Evolutionary conservation across 2,329 filamentous ascomycete species (phyloP), one percentile per base, ranked within the genome.

Genomic region (Uncinocarpus reesii): DNA sequence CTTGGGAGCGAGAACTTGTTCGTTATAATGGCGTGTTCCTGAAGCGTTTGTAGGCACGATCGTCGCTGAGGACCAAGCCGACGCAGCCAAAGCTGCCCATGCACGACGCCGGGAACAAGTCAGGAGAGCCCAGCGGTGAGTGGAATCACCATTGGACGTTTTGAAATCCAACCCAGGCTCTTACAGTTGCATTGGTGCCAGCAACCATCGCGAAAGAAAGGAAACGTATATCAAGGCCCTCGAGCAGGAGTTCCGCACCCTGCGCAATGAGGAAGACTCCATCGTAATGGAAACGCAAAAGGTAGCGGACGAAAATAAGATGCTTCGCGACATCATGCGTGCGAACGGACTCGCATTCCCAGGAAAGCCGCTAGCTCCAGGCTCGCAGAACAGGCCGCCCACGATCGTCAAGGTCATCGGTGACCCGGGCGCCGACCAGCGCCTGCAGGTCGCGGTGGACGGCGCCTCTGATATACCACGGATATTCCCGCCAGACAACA

Each of bases 181-280:
- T 43, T 11, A 34, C 18, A 23, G 24, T 28, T 26, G 41, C 40
- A 11, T 40, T 37, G 10, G 10, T 28, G 36, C 41, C 42, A 62
- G 60, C 28, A 60, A 59, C 18, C 59, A 62, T 50, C 60, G 60
- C 42, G 58, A 60, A 45, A 53, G 60, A 35, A 62, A 58, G 53
- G 60, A 60, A 40, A 57, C 54, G 28, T 62, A 62, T 50, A 53
- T 62, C 42, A 59, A 59, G 47, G 54, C 56, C 11, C 53, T 62
- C 8, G 60, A 62, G 44, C 42, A 52, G 13, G 57, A 61, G 50
- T 54, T 62, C 7, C 53, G 54, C 23, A 52, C 53, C 3, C 50
- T 62, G 21, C 58, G 58, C 8, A 53, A 58, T 34, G 55, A 57
- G 43, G 55, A 57, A 46, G 52, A 56, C 20, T 49, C 47, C n/a